Evolutionary conservation across 2,329 filamentous ascomycete species (phyloP), one percentile per base, ranked within the genome.

Genomic region (Colletotrichum kahawae): DNA sequence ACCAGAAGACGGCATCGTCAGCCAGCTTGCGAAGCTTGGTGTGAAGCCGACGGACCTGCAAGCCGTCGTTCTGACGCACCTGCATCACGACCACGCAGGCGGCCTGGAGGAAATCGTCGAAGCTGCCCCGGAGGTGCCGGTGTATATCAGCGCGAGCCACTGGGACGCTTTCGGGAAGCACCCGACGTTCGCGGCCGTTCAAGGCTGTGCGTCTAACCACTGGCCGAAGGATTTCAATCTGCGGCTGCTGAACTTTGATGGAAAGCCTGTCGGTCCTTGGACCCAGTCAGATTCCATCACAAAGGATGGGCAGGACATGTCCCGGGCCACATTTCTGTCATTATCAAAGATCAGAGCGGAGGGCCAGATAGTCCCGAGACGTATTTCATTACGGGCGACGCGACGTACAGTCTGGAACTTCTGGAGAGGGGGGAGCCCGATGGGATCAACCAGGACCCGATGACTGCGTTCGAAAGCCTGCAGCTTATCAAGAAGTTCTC

Each of bases 341-440:
- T 83, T 18, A 43, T 75, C 9, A 33, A 43, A 27, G 72, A 57
- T 7, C 69, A 33, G 10, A 67, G 64, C 33, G 69, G 57, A 16
- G 69, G 72, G 21, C n/a, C 43, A 48, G 72, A 36, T 21, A 64
- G 63, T 13, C 71, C 29, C 18, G 77, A 74, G 56, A 82, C 75
- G 12, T 83, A 82, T 57, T 76, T 82, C 14, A 76, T 83, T 21
- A 75, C 80, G 3, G 79, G 81, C 2, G 82, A 84, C 69, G 81
- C 82, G 14, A 82, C 81, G 5, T 84, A 84, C 66, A 77, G 77
- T 8, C 59, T 82, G n/a, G 76, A 80, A 7, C 54, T 79, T 13
- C 66, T 84, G 75, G 81, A 84, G 27, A 79, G 74, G 60, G 82
- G 83, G 65, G 76, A 79, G 60, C 79, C 81, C 1, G 82, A 84